phyloP scores from a whole-genome alignment of 768 basidiomycete genomes.

The Agrocybe praecox region DNA sequence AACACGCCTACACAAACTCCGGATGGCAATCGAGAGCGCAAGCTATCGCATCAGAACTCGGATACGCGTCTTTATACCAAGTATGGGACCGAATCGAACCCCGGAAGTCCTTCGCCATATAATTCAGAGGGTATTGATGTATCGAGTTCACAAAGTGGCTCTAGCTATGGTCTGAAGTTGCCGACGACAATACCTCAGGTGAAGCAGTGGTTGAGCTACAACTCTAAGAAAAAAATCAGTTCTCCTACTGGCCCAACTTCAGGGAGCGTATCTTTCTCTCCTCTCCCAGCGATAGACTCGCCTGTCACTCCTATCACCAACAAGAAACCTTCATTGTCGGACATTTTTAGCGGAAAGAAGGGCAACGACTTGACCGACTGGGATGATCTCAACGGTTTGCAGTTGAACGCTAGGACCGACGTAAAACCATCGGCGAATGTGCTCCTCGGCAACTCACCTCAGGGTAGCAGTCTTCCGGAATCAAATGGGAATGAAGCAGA shows the following conservation, averaged over 20 bases:
- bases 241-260: conserved; percentile 35
- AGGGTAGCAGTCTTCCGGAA: conserved; percentile 6
- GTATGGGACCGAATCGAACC: conserved; percentile 46
- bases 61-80: conserved; percentile 66
- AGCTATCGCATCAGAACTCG: conserved; percentile 68
- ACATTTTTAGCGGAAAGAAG: conserved; percentile 60
- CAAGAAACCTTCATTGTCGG: conserved; percentile 71
- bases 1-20: conserved; percentile 52
- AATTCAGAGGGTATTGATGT: conserved; percentile 51
- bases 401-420: conserved; percentile 3
- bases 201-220: conserved; percentile 75
- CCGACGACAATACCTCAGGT: conserved; percentile 80
- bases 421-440: conserved; percentile 15
- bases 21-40: conserved; percentile 57
- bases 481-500: conserved; percentile 32
- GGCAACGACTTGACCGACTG: conserved; percentile 63
- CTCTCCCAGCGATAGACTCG: conserved; percentile 27
- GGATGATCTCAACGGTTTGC: conserved; percentile 50
- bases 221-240: conserved; percentile 59
- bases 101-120: conserved; percentile 45
- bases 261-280: conserved; percentile 18
- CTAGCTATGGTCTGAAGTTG: conserved; percentile 46
- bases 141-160: conserved; percentile 37
- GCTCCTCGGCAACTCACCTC: conserved; percentile 1
- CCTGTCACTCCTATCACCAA: conserved; percentile 39